Evolutionary conservation across 2,329 filamentous ascomycete genomes (phyloP), one percentile per base, ranked within the genome.

Genomic region (Dothistroma septosporum): DNA sequence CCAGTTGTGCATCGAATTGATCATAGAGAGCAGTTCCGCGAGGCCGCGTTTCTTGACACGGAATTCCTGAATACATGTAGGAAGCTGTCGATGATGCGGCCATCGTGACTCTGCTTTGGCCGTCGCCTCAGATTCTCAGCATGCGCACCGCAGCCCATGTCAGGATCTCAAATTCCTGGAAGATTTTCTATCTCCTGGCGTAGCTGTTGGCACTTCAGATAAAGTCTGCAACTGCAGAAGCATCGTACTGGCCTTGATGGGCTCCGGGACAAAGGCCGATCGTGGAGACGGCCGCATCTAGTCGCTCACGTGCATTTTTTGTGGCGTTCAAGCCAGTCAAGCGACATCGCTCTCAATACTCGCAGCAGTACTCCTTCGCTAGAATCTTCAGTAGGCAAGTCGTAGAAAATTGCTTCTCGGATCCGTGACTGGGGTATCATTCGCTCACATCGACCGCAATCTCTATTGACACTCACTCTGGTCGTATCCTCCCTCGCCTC

Each of bases 401-500:
- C 11, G 16, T 37, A 16, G 11, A 11, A 12, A 37, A 37, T 12
- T 8, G 28, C 10, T 4, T 52, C 9, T 1, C 48, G 19, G 46
- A 16, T 48, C 19, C n/a, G 46, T 11, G 19, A 12, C 21, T 24
- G 48, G 22, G 31, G 24, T 53, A 32, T 53, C 50, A 32, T 21
- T 53, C 19, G 21, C 47, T 7, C 19, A 4, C 28, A 28, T 28
- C 47, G 24, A 11, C 8, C 35, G 19, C 47, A 22, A 32, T 7
- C 28, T 10, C 57, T 8, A 9, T 24, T 32, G 35, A 11, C 35
- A 19, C n/a, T 54, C 22, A 68, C 54, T 69, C 66, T 10, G 65
- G 65, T 32, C 65, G 53, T 35, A 65, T 59, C 60, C 64, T 69
- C 14, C 69, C 67, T 60, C 65, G 63, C 54, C 64, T 57, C 53